phyloP scores from a whole-genome alignment of 208 protist genomes.

The Balamuthia mandrillaris region DNA sequence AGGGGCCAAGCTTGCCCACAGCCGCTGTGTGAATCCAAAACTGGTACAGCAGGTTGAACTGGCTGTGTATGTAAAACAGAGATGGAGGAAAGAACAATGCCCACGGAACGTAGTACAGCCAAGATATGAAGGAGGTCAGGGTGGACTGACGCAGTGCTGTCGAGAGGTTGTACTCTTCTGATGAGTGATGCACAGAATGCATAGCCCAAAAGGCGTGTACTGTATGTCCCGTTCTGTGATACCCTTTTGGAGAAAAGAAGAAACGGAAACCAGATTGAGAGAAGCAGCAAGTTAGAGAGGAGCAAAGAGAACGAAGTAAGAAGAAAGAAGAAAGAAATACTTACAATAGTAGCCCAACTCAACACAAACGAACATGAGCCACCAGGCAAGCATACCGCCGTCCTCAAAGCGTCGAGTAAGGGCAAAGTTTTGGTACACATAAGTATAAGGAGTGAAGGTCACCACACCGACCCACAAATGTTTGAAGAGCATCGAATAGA shows the following conservation, averaged over 20 bases:
- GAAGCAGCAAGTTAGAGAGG: no score
- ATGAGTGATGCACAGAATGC: constrained; percentile 60
- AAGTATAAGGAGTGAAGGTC: neutral
- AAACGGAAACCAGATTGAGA: no score
- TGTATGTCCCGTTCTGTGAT: constrained; percentile 51
- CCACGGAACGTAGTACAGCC: constrained; percentile 57
- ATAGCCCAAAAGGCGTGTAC: constrained; percentile 56
- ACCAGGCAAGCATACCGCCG: neutral
- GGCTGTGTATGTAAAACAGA: constrained; percentile 47
- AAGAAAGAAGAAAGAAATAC: neutral
- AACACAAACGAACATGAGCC: constrained; percentile 12
- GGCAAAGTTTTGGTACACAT: neutral
- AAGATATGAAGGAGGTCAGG: constrained; percentile 40
- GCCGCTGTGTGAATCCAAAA: constrained; percentile 65
- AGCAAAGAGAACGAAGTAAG: neutral
- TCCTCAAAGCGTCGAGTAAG: neutral
- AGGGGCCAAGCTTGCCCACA: constrained; percentile 48
- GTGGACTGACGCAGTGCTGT: constrained; percentile 57
- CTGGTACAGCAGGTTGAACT: constrained; percentile 64
- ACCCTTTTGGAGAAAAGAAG: neutral
- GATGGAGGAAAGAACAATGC: constrained; percentile 52
- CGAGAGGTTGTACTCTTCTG: constrained; percentile 55
- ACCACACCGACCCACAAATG: neutral
- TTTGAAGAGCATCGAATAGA: neutral
- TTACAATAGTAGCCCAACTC: constrained; percentile 18